Conservation (phyloP, 202 grass and related monocot genomes). For the Saccharum hybrid region DNA sequence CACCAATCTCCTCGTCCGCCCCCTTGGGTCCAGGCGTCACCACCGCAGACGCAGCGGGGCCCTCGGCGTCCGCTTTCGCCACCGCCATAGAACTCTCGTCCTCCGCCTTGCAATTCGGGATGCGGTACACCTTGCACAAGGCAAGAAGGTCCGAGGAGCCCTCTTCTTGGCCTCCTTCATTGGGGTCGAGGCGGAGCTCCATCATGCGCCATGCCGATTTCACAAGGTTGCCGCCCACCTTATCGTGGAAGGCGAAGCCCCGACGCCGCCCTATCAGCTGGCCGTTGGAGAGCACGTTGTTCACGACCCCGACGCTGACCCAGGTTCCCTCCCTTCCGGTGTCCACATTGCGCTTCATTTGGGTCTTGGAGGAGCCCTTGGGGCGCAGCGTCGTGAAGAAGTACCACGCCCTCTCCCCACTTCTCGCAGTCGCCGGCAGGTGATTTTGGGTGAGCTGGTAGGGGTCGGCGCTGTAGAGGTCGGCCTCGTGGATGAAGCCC, state of each 20-base stretch:
- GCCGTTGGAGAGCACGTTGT: too few relatives aligned
- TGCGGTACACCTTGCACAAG: slow-evolving; percentile 49
- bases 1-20: not conserved
- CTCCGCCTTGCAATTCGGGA: not conserved
- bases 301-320: fast-evolving
- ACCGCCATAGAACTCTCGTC: not conserved
- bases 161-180: not conserved
- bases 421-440: not conserved
- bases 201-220: too few relatives aligned
- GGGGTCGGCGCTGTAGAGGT: slow-evolving; percentile 15
- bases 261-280: too few relatives aligned
- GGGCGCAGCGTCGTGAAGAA: slow-evolving; percentile 29
- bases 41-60: not conserved
- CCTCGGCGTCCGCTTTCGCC: not conserved
- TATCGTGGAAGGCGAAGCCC: too few relatives aligned
- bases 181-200: too few relatives aligned
- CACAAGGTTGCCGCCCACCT: too few relatives aligned
- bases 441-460: not conserved
- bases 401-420: slow-evolving; percentile 34
- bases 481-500: slow-evolving; percentile 28
- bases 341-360: too few relatives aligned
- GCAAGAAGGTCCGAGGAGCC: not conserved
- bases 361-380: too few relatives aligned
- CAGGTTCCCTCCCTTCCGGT: too few relatives aligned
- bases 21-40: not conserved